Evolutionary conservation across 805 yeast species (phyloP).

Genomic region (Candida pseudoglaebosa): DNA sequence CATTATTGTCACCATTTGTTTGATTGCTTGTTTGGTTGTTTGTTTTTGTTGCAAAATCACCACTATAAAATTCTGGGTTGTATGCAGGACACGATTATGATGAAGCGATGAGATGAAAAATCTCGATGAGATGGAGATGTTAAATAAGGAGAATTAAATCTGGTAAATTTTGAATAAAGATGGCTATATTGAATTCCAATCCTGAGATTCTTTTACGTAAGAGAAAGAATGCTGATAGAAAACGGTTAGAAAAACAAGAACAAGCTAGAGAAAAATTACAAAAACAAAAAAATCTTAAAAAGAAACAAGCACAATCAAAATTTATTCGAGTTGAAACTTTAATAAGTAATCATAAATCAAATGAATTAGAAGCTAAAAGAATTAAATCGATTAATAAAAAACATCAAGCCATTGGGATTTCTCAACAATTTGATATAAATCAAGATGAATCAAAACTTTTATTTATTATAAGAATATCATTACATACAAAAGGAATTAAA

Average conservation of each 20-base stretch:
- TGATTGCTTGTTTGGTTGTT: too few relatives aligned
- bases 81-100: constrained; percentile 2
- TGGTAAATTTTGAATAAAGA: too few relatives aligned
- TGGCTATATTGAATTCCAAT: constrained; percentile 56
- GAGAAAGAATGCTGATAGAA: constrained; percentile 73
- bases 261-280: constrained; percentile 50
- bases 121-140: constrained; percentile 4
- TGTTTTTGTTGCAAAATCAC: constrained; percentile 5
- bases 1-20: too few relatives aligned
- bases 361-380: constrained; percentile 65
- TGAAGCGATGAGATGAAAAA: constrained; percentile 1
- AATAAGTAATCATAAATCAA: constrained; percentile 61
- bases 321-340: constrained; percentile 74
- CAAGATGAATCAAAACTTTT: constrained; percentile 43
- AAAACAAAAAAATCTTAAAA: constrained; percentile 40
- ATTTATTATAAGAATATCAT: constrained; percentile 64
- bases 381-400: constrained; percentile 57
- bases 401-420: constrained; percentile 27
- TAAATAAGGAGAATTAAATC: too few relatives aligned
- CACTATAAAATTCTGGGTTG: neutral
- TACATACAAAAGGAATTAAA: constrained; percentile 54
- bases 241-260: constrained; percentile 71
- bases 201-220: constrained; percentile 76
- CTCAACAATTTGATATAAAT: constrained; percentile 47
- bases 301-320: constrained; percentile 42